These are phyloP conservation scores for Anthracocystis setariae DNA, from an alignment of 1,284 basidiomycete species.

Conservation along the genomic window DNA sequence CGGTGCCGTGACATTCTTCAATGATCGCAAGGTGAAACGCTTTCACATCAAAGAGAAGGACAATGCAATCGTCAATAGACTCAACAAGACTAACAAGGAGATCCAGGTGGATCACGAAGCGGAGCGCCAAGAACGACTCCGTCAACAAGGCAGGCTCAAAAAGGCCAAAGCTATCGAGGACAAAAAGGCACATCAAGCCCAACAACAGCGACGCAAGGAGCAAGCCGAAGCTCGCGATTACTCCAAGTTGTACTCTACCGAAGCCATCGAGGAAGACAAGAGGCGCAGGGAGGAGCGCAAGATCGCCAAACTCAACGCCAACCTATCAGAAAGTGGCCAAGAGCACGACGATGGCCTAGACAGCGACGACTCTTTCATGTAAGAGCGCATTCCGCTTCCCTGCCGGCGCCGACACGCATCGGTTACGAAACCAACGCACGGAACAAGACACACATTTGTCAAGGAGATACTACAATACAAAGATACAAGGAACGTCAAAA, in stretches of 20 bases:
- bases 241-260: constrained; percentile 64
- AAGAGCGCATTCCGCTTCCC: not conserved
- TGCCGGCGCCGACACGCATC: too few species aligned
- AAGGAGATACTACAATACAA: constrained; percentile 39
- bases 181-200: constrained; percentile 51
- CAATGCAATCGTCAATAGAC: constrained; percentile 88
- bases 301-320: constrained; percentile 29
- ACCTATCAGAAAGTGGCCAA: constrained; percentile 21
- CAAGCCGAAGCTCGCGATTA: constrained; percentile 61
- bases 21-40: constrained; percentile 76
- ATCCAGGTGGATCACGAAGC: constrained; percentile 84
- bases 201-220: constrained; percentile 73
- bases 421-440: too few species aligned
- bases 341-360: constrained; percentile 47
- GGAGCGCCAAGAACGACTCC: constrained; percentile 76
- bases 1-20: constrained; percentile 93
- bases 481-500: constrained; percentile 29
- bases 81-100: constrained; percentile 89
- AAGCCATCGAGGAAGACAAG: constrained; percentile 59
- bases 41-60: constrained; percentile 83
- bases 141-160: constrained; percentile 51
- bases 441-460: constrained; percentile 7
- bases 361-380: constrained; percentile 65
- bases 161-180: constrained; percentile 55
- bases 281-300: constrained; percentile 45